Base-by-base conservation (phyloP, 2,329 filamentous ascomycete species). In the Colletotrichum eleusines region DNA sequence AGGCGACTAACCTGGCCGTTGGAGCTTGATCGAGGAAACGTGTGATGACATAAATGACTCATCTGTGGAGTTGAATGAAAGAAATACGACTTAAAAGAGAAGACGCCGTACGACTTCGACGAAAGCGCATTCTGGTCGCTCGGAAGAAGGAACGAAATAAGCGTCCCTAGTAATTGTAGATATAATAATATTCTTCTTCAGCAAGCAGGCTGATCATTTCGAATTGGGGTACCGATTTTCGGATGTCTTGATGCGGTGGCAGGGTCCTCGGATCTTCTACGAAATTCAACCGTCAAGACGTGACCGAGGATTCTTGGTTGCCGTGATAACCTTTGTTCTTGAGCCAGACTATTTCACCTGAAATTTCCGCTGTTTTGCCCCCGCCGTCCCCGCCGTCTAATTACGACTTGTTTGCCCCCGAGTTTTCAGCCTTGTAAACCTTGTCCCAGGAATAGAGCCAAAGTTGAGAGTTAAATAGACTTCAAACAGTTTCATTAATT, bases 1-100 rank as follows among this genome's bases (percentile, higher is more conserved):
- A 84, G 75, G 33, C 53, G 20, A 63, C 69, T 16, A 48, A 68
- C 5, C 35, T 69, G 51, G 50, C 33, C 16, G 26, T 35, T 35
- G 33, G 6, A 31, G 38, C 31, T 23, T 48, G 46, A 31, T 35
- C 16, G 5, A 26, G 1, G 26, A 35, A 42, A 50, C 5, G 18
- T 12, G 8, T 38, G 14, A 40, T 2, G 33, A 28, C 31, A 14
- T 6, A 35, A 28, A n/a, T 14, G 23, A 33, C 5, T 11, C 7
- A 28, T n/a, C 6, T 20, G 16, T 28, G 18, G 35, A 18, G 6
- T 38, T 50, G 16, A 23, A 48, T 35, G 46, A 54, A 46, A 50
- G 44, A 50, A 6, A 40, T 51, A 18, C 7, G 42, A 71, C 42
- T 38, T 5, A 46, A 4, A 42, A 18, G 18, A 42, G 16, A 57